Base-by-base conservation (phyloP, 2,329 filamentous ascomycete species). In the Raffaelea arxii region DNA sequence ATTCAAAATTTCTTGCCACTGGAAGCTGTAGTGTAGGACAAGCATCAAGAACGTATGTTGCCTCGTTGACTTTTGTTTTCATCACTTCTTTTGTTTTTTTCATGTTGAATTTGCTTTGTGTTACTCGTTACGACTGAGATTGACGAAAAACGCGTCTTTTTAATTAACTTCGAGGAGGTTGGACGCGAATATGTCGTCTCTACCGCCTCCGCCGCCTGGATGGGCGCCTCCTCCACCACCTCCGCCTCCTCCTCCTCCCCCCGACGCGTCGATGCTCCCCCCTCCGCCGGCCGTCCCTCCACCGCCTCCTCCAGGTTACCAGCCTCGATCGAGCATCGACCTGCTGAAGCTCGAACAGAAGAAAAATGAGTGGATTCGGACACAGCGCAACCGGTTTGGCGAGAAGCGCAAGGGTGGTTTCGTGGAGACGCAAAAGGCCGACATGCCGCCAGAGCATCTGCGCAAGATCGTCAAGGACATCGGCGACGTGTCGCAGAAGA, bases 381-480 rank as follows among this genome's bases (percentile, higher is more conserved):
- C 77, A 54, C 92, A 94, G 69, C 82, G 89, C 57, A 92, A 89
- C 63, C 82, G 92, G 46, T 98, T 97, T 54, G 89, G 89, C 44
- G 94, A 98, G 75, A 97, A 96, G 77, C 78, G 92, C 51, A 94
- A 94, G 67, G 88, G 84, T 21, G 92, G 94, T 0, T 97, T 96
- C 53, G 88, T 98, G 1, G 91, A 98, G 68, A 95, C 90, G 6
- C 91, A 97, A 61, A 98, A 98, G 74, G 89, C 89, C 10, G 92
- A 98, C 59, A 94, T 98, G 87, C 94, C 92, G 0, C 91, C 92
- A 0, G 92, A 97, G 72, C 92, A 98, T 77, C 63, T 98, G 63
- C 87, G 94, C 56, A 98, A 98, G 72, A 96, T 97, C 53, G 91
- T 98, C 49, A 89, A 86, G 65, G 92, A 98, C 65, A 98, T 98